Percentiles rank a stretch among this genome's conserved stretches.
Conservation (phyloP, 2,329 filamentous ascomycete species). For the Colletotrichum sp. region DNA sequence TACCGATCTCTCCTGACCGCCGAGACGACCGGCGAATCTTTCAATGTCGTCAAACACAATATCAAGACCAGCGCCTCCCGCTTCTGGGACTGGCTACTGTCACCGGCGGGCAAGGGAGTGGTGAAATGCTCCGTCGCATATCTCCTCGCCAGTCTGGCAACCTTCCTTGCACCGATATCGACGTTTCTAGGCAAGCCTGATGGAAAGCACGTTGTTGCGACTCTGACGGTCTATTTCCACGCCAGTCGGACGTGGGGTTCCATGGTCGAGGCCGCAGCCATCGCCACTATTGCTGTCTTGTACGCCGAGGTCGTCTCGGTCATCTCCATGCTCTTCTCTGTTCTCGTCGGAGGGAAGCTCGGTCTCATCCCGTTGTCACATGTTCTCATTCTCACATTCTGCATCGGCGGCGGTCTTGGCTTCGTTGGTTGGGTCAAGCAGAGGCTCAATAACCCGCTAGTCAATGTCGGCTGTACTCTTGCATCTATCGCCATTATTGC, state of each 20-base stretch:
- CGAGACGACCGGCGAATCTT: conserved; percentile 39
- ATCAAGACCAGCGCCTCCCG: conserved; percentile 40
- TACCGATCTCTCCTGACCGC: conserved; percentile 39
- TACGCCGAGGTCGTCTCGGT: conserved; percentile 75
- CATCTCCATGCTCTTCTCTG: conserved; percentile 86
- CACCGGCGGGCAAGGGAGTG: conserved; percentile 78
- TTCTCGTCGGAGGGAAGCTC: conserved; percentile 59
- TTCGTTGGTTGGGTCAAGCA: conserved; percentile 91
- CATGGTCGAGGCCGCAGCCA: conserved; percentile 84
- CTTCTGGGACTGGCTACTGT: conserved; percentile 67
- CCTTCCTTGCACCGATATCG: conserved; percentile 78
- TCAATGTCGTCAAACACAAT: conserved; percentile 39
- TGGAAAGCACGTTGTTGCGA: conserved; percentile 93
- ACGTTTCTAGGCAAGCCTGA: conserved; percentile 80
- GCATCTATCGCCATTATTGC: conserved; percentile 89
- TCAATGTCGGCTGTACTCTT: conserved; percentile 85
- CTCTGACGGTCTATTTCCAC: conserved; percentile 94
- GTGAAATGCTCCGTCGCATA: conserved; percentile 94
- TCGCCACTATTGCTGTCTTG: conserved; percentile 77
- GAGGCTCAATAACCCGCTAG: conserved; percentile 75
- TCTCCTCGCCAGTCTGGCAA: conserved; percentile 83
- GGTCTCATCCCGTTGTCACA: conserved; percentile 76
- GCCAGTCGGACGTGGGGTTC: conserved; percentile 85
- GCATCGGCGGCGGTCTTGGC: conserved; percentile 85
- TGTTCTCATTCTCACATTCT: conserved; percentile 78